These are phyloP conservation scores for Prunus yedoensis DNA, from an alignment of 331 rosid species.

Conservation along the genomic window DNA sequence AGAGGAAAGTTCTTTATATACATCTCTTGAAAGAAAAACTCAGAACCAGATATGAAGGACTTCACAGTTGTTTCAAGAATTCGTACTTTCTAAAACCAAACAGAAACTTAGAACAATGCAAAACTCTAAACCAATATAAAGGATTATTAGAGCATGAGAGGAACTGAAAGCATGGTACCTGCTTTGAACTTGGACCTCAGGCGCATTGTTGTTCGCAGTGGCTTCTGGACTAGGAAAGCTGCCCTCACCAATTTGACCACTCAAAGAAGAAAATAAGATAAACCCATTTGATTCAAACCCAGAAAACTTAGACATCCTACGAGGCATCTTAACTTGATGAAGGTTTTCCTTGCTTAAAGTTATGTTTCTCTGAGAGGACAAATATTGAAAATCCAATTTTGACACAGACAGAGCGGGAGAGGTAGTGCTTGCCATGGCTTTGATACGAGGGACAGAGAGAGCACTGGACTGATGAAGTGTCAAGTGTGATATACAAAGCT, in stretches of 20 bases:
- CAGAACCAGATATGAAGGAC: background rate
- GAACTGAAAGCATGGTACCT: conserved; percentile 33
- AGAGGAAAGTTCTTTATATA: background rate
- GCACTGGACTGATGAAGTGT: background rate
- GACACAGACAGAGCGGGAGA: conserved; percentile 23
- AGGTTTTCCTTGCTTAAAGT: conserved; percentile 12
- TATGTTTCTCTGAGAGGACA: background rate
- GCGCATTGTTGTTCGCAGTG: conserved; percentile 18
- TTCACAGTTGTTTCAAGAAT: background rate
- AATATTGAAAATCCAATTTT: conserved; percentile 19
- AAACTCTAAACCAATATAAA: background rate
- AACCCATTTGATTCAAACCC: conserved; percentile 23
- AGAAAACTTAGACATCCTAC: conserved; percentile 1
- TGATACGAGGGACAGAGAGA: background rate
- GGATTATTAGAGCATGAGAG: background rate
- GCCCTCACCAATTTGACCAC: conserved; percentile 29
- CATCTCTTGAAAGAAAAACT: background rate
- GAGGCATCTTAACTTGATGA: conserved; percentile 19
- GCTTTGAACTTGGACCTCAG: conserved; percentile 52
- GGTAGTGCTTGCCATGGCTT: conserved; percentile 30
- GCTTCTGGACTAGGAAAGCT: conserved; percentile 18
- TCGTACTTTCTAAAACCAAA: background rate
- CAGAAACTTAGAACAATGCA: background rate
- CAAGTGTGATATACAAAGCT: background rate
- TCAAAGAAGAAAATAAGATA: conserved; percentile 33